A percentile compares a stretch with the other conserved stretches of the same genome.
Evolutionary conservation across 306 rosid species (phyloP).

Genomic region (Ormosia emarginata): DNA sequence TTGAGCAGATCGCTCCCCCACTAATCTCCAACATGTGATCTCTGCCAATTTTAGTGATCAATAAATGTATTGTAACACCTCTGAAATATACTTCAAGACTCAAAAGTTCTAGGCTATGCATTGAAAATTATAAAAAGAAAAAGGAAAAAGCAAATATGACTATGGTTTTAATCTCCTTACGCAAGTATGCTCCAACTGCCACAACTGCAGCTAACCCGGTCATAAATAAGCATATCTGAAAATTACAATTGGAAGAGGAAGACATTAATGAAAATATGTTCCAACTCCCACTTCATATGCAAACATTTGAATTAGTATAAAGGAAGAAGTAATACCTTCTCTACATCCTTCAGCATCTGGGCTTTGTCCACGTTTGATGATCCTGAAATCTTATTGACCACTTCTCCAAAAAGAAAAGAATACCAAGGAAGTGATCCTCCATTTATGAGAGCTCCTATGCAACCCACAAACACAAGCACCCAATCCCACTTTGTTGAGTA

Average conservation of each 20-base stretch:
- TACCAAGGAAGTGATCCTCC: slow-evolving; percentile 92
- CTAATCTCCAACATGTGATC: slow-evolving; percentile 91
- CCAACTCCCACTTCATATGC: neutral
- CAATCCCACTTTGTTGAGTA: slow-evolving; percentile 76
- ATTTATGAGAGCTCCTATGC: slow-evolving; percentile 83
- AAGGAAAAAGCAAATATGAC: neutral
- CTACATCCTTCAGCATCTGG: slow-evolving; percentile 55
- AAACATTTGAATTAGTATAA: neutral
- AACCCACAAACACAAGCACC: slow-evolving; percentile 71
- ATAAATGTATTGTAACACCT: neutral
- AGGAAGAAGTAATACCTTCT: slow-evolving; percentile 35
- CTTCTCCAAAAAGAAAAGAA: slow-evolving; percentile 69
- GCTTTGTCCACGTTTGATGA: slow-evolving; percentile 15
- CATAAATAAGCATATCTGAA: slow-evolving; percentile 74
- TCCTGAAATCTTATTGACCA: slow-evolving; percentile 58
- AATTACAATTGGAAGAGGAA: slow-evolving; percentile 12
- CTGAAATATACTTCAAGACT: neutral
- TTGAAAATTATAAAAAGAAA: neutral
- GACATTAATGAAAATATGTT: neutral
- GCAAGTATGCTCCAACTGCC: slow-evolving; percentile 76
- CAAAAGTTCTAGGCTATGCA: neutral
- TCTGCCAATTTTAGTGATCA: slow-evolving; percentile 49
- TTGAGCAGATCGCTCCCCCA: slow-evolving; percentile 83
- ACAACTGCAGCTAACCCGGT: slow-evolving; percentile 65
- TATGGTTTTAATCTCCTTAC: slow-evolving; percentile 44